phyloP scores from a whole-genome alignment of 164 flowering plant genomes.

The Dillenia turbinata region DNA sequence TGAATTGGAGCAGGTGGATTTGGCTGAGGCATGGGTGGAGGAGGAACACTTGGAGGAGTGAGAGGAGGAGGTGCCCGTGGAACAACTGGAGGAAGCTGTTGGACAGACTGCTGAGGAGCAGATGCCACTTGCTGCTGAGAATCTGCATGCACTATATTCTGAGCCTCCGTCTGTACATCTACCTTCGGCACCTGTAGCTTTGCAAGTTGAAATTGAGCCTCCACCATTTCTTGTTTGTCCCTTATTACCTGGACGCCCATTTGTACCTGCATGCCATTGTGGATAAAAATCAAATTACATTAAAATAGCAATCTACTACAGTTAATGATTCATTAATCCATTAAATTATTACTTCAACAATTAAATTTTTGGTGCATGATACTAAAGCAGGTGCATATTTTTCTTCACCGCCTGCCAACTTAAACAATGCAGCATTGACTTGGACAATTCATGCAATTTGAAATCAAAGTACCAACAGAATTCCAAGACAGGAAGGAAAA shows the following conservation, averaged over 20 bases:
- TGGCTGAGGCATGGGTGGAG: slow-evolving; percentile 20
- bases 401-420: too few species aligned
- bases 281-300: too few species aligned
- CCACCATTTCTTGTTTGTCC: slow-evolving; percentile 78
- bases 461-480: too few species aligned
- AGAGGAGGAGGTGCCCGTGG: slow-evolving; percentile 23
- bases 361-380: too few species aligned
- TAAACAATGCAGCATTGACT: too few species aligned
- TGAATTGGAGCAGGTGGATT: slow-evolving; percentile 25
- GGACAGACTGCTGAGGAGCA: slow-evolving; percentile 34
- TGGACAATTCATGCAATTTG: too few species aligned
- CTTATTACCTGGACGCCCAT: slow-evolving; percentile 54
- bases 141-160: slow-evolving; percentile 29
- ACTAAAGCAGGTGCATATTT: too few species aligned
- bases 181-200: slow-evolving; percentile 58
- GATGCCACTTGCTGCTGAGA: slow-evolving; percentile 43
- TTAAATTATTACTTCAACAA: too few species aligned
- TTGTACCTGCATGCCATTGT: slow-evolving; percentile 54
- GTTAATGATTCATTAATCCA: too few species aligned
- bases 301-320: too few species aligned
- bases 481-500: too few species aligned
- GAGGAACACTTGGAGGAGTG: slow-evolving; percentile 25
- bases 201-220: slow-evolving; percentile 57
- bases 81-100: slow-evolving; percentile 34
- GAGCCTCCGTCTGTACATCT: slow-evolving; percentile 41